Conservation (phyloP, 2,329 filamentous ascomycete genomes). For the Botrytis byssoidea region DNA sequence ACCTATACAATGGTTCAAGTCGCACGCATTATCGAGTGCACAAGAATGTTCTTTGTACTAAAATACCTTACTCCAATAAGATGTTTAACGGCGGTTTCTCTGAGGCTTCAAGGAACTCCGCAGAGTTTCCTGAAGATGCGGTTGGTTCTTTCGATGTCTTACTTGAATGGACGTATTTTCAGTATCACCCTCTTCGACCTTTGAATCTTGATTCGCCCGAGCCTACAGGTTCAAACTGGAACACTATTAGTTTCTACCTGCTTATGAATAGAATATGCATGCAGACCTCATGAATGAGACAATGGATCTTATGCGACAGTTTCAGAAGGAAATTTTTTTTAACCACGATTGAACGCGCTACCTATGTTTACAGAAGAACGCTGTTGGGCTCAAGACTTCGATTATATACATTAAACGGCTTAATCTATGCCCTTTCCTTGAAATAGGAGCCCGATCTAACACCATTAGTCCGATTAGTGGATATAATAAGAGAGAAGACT, state of each 20-base stretch:
- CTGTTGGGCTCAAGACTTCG: not conserved
- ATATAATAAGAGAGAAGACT: not conserved
- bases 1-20: not conserved
- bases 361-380: not conserved
- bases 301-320: not conserved
- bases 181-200: not conserved
- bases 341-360: not conserved
- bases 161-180: not conserved
- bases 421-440: not conserved
- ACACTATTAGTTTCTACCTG: not conserved
- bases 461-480: fast-evolving
- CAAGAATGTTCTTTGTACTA: not conserved
- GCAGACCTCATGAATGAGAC: not conserved
- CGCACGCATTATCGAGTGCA: not conserved
- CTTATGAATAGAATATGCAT: not conserved
- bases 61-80: not conserved
- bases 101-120: not conserved
- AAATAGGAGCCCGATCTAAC: fast-evolving
- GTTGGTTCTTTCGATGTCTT: not conserved
- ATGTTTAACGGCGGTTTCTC: conserved; percentile 20
- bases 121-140: conserved; percentile 15
- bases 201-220: too few species aligned
- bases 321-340: not conserved
- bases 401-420: not conserved
- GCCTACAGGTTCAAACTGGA: too few species aligned